A percentile compares a stretch with the other conserved stretches of the same genome.
Evolutionary conservation across 495 filamentous ascomycete species (phyloP).

Genomic region (Trichodelitschia bisporula): DNA sequence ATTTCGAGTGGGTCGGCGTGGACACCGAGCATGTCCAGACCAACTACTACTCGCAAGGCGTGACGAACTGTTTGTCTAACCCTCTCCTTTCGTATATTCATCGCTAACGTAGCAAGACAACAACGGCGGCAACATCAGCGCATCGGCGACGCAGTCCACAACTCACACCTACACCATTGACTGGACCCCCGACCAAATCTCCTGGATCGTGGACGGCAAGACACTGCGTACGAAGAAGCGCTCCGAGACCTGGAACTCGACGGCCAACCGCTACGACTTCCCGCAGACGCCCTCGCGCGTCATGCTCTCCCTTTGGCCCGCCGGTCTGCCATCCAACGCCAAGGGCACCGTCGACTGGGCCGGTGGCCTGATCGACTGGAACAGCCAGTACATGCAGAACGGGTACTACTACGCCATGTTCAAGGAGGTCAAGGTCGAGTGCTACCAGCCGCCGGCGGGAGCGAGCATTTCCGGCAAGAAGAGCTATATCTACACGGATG

Average conservation of each 20-base stretch:
- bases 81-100: too few relatives aligned
- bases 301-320: slow-evolving; percentile 91
- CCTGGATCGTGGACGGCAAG: slow-evolving; percentile 65
- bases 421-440: slow-evolving; percentile 51
- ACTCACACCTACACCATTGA: slow-evolving; percentile 83
- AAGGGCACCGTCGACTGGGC: slow-evolving; percentile 79
- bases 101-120: slow-evolving; percentile 34
- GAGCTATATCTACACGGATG: slow-evolving; percentile 53
- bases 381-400: slow-evolving; percentile 52
- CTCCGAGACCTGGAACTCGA: slow-evolving; percentile 62
- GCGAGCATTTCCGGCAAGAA: slow-evolving; percentile 31
- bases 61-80: slow-evolving; percentile 58
- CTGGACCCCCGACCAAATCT: slow-evolving; percentile 67
- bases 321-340: slow-evolving; percentile 53
- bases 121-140: slow-evolving; percentile 44
- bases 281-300: slow-evolving; percentile 87
- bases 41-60: slow-evolving; percentile 94
- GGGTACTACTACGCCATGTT: slow-evolving; percentile 81
- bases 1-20: slow-evolving; percentile 79
- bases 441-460: slow-evolving; percentile 49
- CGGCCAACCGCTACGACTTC: slow-evolving; percentile 58
- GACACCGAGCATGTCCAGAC: slow-evolving; percentile 60
- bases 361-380: slow-evolving; percentile 76
- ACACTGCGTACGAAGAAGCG: slow-evolving; percentile 48
- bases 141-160: slow-evolving; percentile 50